Evolutionary conservation across 805 yeast species (phyloP), one percentile per base, ranked within the genome.

Genomic region (Yamadazyma sp.): DNA sequence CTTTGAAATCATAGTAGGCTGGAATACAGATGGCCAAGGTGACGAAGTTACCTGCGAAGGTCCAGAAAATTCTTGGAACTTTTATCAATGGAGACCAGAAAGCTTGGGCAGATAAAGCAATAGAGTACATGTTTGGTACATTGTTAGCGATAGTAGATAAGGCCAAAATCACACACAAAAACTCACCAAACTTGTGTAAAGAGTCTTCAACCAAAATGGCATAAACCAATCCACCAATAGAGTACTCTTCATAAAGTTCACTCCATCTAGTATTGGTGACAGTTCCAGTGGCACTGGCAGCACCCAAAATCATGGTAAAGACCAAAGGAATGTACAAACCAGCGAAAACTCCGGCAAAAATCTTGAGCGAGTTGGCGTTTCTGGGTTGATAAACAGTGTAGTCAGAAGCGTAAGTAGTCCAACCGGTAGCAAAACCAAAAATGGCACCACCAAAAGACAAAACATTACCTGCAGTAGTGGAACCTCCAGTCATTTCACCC

Each of bases 361-460:
- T 70, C 55, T 70, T 80, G 55, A 49, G 46, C 29, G 77, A 67
- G 60, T 74, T 75, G 46, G 82, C 78, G 53, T 76, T 72, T 52
- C 75, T 69, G 48, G 84, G 86, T 76, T 84, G 87, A 68, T 87
- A 90, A 29, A 83, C 88, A 34, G 95, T 87, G 67, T 89, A 90
- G 66, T 89, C 97, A 36, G 95, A 79, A 18, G 96, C 93, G 52
- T 82, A 87, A 13, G 96, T 82, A 40, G 95, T 78, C 97, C 97
- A 89, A 46, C 96, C 96, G 38, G 95, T 77, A 35, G 95, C 95
- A 55, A 82, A 89, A 46, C 96, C 96, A 52, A 77, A 89, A 46
- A 84, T 60, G 29, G 93, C 64, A 60, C 89, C 82, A 57, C 96
- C 96, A 49, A 83, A 87, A 14, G 91, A 78, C 40, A 89, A 67